Evolutionary conservation across 345 rosid species (phyloP), one percentile per base, ranked within the genome.

Genomic region (Aquilaria yunnanensis): DNA sequence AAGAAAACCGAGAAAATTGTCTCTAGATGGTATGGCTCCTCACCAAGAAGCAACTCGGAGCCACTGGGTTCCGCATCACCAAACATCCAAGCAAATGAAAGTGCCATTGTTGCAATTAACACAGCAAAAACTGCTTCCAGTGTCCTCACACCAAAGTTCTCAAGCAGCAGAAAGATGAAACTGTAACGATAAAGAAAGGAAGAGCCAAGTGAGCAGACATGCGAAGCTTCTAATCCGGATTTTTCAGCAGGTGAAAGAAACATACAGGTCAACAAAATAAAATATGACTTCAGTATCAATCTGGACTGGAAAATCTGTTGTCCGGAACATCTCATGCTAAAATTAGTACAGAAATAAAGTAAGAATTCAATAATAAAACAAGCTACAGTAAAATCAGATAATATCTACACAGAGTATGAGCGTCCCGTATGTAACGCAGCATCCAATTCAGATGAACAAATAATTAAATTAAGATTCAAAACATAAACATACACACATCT

Each of bases 61-160:
- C 88, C 91, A 73, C 72, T 78, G 7, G 98, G 98, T 72, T 87
- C 85, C n/a, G 97, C 67, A 48, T 87, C 88, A 62, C 78, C 97
- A 69, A 93, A 93, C 98, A 93, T 90, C 98, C 97, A 90, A 58
- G 96, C 97, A 66, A 93, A 93, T 48, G 96, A 73, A 29, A 88
- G 16, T 9, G 82, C 98, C 98, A 93, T 90, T 4, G 80, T 83
- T 16, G 87, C 97, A 43, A 93, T 93, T 1, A 86, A 77, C 51
- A 90, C 68, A 48, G 94, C 97, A 69, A 93, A 93, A 56, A 93
- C 78, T 4, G 97, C 96, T 72, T 93, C 98, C 59, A 93, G 66
- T 70, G 88, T 93, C 78, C 97, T 88, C 14, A 93, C 94, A 9
- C 97, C 98, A 52, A 83, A 90, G 72, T 87, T 93, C 83, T 93